Evolutionary conservation across 2,329 filamentous ascomycete genomes (phyloP), one percentile per base, ranked within the genome.

Genomic region (Lachnellula occidentalis): DNA sequence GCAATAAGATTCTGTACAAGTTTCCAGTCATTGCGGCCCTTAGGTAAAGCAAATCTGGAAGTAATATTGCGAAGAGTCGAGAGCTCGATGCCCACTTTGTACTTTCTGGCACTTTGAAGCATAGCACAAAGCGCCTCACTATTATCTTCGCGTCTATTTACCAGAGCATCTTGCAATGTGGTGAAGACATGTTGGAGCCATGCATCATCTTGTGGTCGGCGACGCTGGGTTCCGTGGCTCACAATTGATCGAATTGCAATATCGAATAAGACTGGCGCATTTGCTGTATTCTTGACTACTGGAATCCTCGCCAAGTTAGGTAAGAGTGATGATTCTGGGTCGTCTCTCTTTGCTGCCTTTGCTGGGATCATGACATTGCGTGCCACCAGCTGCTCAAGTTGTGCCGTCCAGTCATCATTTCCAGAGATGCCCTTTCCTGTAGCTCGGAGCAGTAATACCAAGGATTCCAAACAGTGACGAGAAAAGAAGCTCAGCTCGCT

Each of bases 161-260:
- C 49, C 51, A 70, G 62, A n/a, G 62, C 58, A 52, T 58, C 46
- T 47, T 59, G 60, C 2, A 70, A 46, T 2, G 60, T 56, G 22
- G 72, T 69, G 52, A 78, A 78, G n/a, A 77, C 65, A 2, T 70
- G 71, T 61, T 78, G 75, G 48, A 80, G 62, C 76, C 77, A 80
- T 14, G 71, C 67, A 39, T 72, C 72, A 62, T 80, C 77, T 22
- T 71, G 65, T 7, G 70, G 71, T 59, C 75, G 71, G 37, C 72
- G 67, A 48, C 76, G 74, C 45, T 74, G 74, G 11, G 71, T 70
- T 53, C 73, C 69, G 53, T 73, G 68, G 17, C 72, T 50, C n/a
- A 65, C 73, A 15, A 77, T 69, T 36, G 73, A 73, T 36, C 73
- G 71, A 22, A 74, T 71, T 3, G 75, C 73, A 54, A 76, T 70